Conservation (phyloP, 192 early-diverging fungal species). For the Umbelopsis sp. region DNA sequence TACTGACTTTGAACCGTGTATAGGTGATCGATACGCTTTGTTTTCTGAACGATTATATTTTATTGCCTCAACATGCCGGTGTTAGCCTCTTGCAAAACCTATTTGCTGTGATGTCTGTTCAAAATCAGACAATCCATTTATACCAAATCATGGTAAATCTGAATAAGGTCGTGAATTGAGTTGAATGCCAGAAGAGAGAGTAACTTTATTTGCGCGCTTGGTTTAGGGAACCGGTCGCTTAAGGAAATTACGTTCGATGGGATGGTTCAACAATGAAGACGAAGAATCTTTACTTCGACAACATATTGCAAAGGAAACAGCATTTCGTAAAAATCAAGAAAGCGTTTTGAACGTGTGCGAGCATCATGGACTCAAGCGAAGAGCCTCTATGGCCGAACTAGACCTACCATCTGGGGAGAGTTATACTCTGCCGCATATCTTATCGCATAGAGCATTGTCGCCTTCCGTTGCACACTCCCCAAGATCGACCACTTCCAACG, state of each 20-base stretch:
- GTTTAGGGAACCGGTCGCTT: constrained; percentile 56
- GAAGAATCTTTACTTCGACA: constrained; percentile 57
- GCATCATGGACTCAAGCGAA: not conserved
- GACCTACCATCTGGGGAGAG: not conserved
- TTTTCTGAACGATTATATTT: constrained; percentile 64
- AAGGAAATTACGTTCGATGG: constrained; percentile 57
- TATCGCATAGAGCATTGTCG: not conserved
- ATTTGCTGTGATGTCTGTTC: constrained; percentile 69
- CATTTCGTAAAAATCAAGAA: not conserved
- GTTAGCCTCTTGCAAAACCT: constrained; percentile 64
- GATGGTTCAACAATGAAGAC: constrained; percentile 65
- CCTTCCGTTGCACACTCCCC: not conserved
- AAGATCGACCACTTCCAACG: not conserved
- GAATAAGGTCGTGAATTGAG: too few relatives aligned
- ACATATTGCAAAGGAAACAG: constrained; percentile 44
- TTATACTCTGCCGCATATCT: not conserved
- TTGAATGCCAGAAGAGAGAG: too few relatives aligned
- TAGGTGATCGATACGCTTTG: constrained; percentile 58
- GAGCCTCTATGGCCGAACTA: not conserved
- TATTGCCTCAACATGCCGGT: constrained; percentile 64
- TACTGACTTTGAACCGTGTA: too few relatives aligned
- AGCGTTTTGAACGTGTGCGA: constrained; percentile 30
- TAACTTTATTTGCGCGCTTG: not conserved
- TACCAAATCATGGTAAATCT: constrained; percentile 58
- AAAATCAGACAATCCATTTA: constrained; percentile 71